Evolutionary conservation across 2,329 filamentous ascomycete genomes (phyloP), one percentile per base, ranked within the genome.

Genomic region (Trichoderma polysporum): DNA sequence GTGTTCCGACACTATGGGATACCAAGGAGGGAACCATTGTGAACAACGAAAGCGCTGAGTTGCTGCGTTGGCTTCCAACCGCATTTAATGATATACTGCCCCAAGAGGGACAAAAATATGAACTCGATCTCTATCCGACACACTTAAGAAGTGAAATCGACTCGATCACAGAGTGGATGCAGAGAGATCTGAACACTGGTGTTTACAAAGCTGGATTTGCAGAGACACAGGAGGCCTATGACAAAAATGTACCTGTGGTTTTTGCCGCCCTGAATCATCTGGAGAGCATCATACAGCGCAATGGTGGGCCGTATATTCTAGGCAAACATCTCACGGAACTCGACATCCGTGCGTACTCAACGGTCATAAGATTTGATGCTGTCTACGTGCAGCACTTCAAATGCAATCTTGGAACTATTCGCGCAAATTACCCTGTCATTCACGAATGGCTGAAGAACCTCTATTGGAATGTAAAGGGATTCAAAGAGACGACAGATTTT

Each of bases 51-150:
- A 91, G 89, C 69, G 86, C 86, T 66, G 92, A 95, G 77, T 92
- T 95, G 73, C 92, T 94, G 72, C 87, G 91, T 72, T 94, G 94
- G 90, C 82, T 95, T 68, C 92, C 92, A 77, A 83, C 84, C n/a
- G 90, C 87, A 61, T 93, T 93, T 73, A 89, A 93, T 71, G 79
- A 82, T 57, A 73, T 89, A 15, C 73, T 88, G 1, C 81, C 82
- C 1, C 77, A 80, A 15, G 56, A 71, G 10, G 57, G 68, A 1
- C 31, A 47, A 1, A 60, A 63, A 81, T 37, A 72, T 88, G 68
- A 84, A 66, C 79, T 83, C 66, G 85, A 88, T 13, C 81, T 89
- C 19, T 86, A 86, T 68, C 88, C 90, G 0, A 70, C 79, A 2
- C 73, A 80, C 2, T 75, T 90, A 6, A 80, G 79, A 27, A 66